Conservation (phyloP, 208 protist genomes). For the Crithidia brevicula region DNA sequence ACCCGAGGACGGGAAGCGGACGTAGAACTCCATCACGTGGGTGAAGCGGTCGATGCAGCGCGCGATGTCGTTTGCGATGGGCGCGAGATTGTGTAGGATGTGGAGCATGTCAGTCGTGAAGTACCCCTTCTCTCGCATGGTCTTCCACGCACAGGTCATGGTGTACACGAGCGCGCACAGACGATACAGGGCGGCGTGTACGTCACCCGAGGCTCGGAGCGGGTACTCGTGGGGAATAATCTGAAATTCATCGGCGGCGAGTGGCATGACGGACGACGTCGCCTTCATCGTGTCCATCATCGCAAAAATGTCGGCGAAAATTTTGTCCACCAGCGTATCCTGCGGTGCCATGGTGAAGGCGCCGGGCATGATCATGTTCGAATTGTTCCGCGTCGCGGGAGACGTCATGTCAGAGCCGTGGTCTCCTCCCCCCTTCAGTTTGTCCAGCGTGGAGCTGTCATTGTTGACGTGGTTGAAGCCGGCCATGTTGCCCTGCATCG, state of each 20-base stretch:
- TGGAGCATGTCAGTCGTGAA: slow-evolving; percentile 69
- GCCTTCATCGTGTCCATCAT: slow-evolving; percentile 55
- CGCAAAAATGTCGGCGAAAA: slow-evolving; percentile 49
- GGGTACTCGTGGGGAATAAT: slow-evolving; percentile 66
- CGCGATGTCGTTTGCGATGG: slow-evolving; percentile 57
- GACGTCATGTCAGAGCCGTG: background rate
- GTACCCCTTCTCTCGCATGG: slow-evolving; percentile 80
- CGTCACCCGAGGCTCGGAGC: slow-evolving; percentile 54
- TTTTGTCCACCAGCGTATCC: slow-evolving; percentile 43
- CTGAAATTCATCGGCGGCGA: slow-evolving; percentile 69
- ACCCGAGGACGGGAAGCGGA: slow-evolving; percentile 46
- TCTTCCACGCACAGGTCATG: slow-evolving; percentile 79
- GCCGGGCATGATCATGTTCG: slow-evolving; percentile 27
- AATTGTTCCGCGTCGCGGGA: background rate
- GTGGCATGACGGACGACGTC: slow-evolving; percentile 57
- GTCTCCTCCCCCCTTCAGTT: background rate
- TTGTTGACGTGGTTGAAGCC: slow-evolving; percentile 20
- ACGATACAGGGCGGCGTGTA: slow-evolving; percentile 72
- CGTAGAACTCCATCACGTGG: slow-evolving; percentile 58
- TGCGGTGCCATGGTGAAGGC: slow-evolving; percentile 60
- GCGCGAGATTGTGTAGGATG: slow-evolving; percentile 68
- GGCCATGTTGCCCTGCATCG: background rate
- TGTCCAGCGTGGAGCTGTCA: background rate
- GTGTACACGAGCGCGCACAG: slow-evolving; percentile 71
- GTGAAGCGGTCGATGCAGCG: slow-evolving; percentile 59